Percentiles rank a stretch among this genome's conserved stretches.
Evolutionary conservation across 371 early-diverging fungal genomes (phyloP).

Genomic region (Globomyces sp.): DNA sequence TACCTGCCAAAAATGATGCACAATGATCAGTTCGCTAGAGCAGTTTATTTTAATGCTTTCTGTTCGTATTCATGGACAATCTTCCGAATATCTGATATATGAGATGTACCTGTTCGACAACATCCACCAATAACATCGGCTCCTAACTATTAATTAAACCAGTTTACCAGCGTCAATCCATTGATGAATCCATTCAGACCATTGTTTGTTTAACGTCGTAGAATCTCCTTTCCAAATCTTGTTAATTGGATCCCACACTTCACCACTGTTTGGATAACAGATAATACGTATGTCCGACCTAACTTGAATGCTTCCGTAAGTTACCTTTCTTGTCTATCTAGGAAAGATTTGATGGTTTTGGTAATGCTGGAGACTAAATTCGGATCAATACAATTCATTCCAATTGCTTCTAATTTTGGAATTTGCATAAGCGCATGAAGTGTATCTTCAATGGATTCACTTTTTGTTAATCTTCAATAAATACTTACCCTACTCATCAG

Average conservation of each 20-base stretch:
- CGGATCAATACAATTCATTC: conserved; percentile 3
- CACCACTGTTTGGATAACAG: conserved; percentile 11
- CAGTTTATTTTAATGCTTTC: background rate
- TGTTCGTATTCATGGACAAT: background rate
- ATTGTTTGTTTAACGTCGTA: background rate
- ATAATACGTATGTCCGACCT: background rate
- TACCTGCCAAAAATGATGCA: too few species aligned
- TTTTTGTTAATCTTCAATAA: background rate
- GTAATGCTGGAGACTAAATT: background rate
- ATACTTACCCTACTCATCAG: background rate
- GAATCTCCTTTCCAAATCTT: conserved; percentile 4
- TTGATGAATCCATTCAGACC: background rate
- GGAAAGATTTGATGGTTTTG: background rate
- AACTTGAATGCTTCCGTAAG: too few species aligned
- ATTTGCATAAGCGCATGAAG: background rate
- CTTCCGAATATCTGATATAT: background rate
- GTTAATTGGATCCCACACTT: background rate
- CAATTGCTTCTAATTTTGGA: conserved; percentile 1
- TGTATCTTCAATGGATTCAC: background rate
- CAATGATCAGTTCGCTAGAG: background rate
- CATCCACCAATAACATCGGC: conserved; percentile 9
- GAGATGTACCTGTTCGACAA: background rate
- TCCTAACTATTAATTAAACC: too few species aligned
- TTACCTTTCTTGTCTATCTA: too few species aligned
- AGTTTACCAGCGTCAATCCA: background rate